Evolutionary conservation across 1,139 yeast species (phyloP).

Genomic region (Arxiozyma slooffiae): DNA sequence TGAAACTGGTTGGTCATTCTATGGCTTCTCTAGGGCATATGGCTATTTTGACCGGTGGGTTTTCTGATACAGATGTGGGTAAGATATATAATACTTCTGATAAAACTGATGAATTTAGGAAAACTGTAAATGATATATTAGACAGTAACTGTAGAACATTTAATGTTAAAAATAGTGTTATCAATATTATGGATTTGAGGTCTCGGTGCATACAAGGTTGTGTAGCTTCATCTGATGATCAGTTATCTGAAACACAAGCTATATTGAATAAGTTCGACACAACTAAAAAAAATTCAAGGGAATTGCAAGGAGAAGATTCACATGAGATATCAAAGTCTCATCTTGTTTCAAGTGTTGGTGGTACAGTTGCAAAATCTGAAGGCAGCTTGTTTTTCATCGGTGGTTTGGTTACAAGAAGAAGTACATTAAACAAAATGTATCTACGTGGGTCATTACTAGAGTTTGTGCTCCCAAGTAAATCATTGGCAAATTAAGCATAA

Average conservation of each 20-base stretch:
- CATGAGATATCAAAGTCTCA: constrained; percentile 1
- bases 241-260: background rate
- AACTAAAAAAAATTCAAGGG: background rate
- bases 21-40: constrained; percentile 21
- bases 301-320: background rate
- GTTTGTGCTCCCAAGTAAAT: constrained; percentile 20
- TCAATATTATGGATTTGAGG: constrained; percentile 19
- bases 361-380: constrained; percentile 14
- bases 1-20: constrained; percentile 25
- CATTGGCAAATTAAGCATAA: constrained; percentile 9
- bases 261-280: background rate
- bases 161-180: constrained; percentile 5
- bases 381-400: constrained; percentile 22
- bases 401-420: constrained; percentile 15
- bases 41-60: constrained; percentile 24
- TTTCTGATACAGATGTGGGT: constrained; percentile 20
- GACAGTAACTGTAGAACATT: background rate
- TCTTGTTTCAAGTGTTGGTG: constrained; percentile 11
- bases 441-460: constrained; percentile 21
- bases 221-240: background rate
- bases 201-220: constrained; percentile 16
- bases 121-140: background rate
- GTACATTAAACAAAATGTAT: constrained; percentile 10
- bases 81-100: constrained; percentile 6
- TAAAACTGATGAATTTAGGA: background rate